phyloP scores from a whole-genome alignment of 495 filamentous ascomycete genomes.

The Daldinia decipiens region DNA sequence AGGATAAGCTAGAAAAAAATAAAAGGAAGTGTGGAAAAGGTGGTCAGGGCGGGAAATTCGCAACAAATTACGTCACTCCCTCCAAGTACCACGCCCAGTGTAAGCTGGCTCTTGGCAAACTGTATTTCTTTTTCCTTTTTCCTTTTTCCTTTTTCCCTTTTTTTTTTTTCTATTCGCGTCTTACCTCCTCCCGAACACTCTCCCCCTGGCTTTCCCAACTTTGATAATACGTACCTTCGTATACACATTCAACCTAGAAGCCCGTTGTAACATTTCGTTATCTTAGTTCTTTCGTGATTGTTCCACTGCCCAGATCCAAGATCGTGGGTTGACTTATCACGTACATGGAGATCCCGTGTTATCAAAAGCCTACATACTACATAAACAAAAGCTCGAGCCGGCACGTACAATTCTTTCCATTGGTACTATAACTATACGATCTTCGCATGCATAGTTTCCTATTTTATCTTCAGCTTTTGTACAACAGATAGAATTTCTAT shows the following conservation, averaged over 20 bases:
- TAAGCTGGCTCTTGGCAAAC: slow-evolving; percentile 28
- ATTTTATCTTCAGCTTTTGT: slow-evolving; percentile 2
- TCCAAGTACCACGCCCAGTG: slow-evolving; percentile 46
- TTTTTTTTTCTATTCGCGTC: slow-evolving; percentile 7
- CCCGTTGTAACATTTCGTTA: slow-evolving; percentile 19
- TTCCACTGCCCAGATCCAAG: slow-evolving; percentile 28
- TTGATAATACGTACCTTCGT: slow-evolving; percentile 13
- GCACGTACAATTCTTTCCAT: background rate
- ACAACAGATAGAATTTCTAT: slow-evolving; percentile 14
- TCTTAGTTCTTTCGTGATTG: slow-evolving; percentile 17
- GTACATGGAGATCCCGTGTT: slow-evolving; percentile 30
- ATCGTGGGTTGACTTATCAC: slow-evolving; percentile 37
- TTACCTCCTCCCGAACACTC: background rate
- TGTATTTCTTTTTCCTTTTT: slow-evolving; percentile 26
- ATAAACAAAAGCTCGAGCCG: slow-evolving; percentile 1
- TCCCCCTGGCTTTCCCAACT: slow-evolving; percentile 28
- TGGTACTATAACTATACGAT: too few relatives aligned
- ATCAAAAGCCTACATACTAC: background rate
- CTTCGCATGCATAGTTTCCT: background rate
- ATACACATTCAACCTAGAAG: background rate
- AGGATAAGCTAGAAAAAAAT: slow-evolving; percentile 28
- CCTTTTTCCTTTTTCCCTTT: too few relatives aligned
- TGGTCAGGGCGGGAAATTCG: slow-evolving; percentile 41
- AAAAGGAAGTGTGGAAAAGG: slow-evolving; percentile 31
- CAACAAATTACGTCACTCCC: slow-evolving; percentile 49